phyloP scores from a whole-genome alignment of 805 yeast genomes.

The Kazachstania bromeliacearum region DNA sequence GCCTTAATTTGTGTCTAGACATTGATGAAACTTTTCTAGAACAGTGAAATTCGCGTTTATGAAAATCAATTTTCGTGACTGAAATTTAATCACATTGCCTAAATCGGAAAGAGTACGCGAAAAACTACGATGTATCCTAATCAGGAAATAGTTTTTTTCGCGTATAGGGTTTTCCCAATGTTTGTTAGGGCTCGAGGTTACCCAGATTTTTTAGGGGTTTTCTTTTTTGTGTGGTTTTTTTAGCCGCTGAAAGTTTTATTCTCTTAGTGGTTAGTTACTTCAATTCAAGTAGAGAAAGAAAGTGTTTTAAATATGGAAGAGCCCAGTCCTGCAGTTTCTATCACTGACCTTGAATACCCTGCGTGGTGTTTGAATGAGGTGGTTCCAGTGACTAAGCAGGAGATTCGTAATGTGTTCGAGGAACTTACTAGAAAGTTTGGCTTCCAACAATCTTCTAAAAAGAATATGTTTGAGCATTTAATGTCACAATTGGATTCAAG shows the following conservation, averaged over 20 bases:
- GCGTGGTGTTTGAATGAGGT: slow-evolving; percentile 36
- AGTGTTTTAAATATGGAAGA: slow-evolving; percentile 1
- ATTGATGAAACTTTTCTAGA: no score
- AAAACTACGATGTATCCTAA: no score
- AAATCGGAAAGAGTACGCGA: not conserved
- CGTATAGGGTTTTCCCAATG: not conserved
- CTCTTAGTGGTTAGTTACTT: not conserved
- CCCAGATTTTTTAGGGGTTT: not conserved
- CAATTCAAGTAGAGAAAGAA: not conserved
- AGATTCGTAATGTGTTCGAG: slow-evolving; percentile 51
- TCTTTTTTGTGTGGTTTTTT: not conserved
- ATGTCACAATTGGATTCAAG: slow-evolving; percentile 80
- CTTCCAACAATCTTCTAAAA: slow-evolving; percentile 69
- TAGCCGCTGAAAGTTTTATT: not conserved
- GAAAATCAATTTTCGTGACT: not conserved
- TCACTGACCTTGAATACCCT: slow-evolving; percentile 24
- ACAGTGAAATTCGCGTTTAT: not conserved
- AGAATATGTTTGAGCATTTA: slow-evolving; percentile 73
- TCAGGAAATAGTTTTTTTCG: not conserved
- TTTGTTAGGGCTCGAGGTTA: no score
- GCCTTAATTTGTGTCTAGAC: no score
- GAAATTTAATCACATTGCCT: not conserved
- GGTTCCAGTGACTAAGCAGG: slow-evolving; percentile 63
- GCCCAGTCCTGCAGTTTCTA: slow-evolving; percentile 7
- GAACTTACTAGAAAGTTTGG: slow-evolving; percentile 62